phyloP scores from a whole-genome alignment of 768 basidiomycete species.

The Trametes sanguinea region DNA sequence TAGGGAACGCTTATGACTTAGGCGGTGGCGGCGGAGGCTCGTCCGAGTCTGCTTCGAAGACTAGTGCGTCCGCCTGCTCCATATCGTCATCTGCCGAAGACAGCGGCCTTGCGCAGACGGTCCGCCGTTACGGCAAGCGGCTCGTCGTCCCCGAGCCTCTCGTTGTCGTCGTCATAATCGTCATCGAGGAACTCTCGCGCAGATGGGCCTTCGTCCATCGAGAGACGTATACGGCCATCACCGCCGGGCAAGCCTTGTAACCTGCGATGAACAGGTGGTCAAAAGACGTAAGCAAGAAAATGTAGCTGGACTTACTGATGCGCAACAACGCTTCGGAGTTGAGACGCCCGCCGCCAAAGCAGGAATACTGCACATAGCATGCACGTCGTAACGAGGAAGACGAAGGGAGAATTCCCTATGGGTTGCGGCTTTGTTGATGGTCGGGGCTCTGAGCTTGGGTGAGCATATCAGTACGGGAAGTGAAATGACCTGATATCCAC shows the following conservation, averaged over 20 bases:
- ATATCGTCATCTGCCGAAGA: not conserved
- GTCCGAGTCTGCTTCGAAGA: constrained; percentile 12
- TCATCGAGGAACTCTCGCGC: constrained; percentile 65
- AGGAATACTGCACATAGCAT: constrained; percentile 59
- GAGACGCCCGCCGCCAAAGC: constrained; percentile 62
- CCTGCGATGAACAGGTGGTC: constrained; percentile 36
- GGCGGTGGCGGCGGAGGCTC: constrained; percentile 20
- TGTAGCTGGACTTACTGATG: constrained; percentile 50
- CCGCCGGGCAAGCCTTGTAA: constrained; percentile 54
- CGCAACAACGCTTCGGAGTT: constrained; percentile 57
- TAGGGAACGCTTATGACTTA: not conserved
- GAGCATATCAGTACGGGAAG: constrained; percentile 14
- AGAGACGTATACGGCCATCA: constrained; percentile 66
- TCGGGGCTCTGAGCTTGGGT: constrained; percentile 51
- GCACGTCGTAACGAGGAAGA: constrained; percentile 60
- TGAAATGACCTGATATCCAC: not conserved
- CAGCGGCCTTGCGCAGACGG: constrained; percentile 16
- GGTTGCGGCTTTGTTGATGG: constrained; percentile 64
- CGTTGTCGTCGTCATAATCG: constrained; percentile 53
- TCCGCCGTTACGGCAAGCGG: constrained; percentile 25
- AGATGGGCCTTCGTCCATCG: constrained; percentile 72
- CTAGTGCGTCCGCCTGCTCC: not conserved
- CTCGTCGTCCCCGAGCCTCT: constrained; percentile 37
- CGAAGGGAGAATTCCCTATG: constrained; percentile 54
- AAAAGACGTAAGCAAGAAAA: not conserved